phyloP scores from a whole-genome alignment of 2,329 filamentous ascomycete genomes.

The Podosphaera fusca region DNA sequence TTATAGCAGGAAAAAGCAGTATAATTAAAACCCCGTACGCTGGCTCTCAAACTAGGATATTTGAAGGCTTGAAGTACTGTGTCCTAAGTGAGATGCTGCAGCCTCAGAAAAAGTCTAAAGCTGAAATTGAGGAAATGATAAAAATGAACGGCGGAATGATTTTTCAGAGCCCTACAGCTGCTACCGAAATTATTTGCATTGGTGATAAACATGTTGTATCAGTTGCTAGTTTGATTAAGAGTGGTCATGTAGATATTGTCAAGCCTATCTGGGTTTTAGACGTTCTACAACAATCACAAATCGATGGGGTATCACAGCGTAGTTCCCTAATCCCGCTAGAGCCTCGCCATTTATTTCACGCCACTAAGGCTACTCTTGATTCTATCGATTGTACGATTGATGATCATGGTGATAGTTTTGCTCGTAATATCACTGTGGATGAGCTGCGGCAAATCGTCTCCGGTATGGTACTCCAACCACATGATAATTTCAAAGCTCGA shows the following conservation, averaged over 20 bases:
- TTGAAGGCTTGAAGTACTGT: slow-evolving; percentile 58
- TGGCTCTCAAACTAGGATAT: slow-evolving; percentile 38
- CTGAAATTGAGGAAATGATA: slow-evolving; percentile 56
- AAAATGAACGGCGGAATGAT: slow-evolving; percentile 65
- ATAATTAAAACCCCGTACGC: slow-evolving; percentile 27
- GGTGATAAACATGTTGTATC: slow-evolving; percentile 65
- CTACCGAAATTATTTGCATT: slow-evolving; percentile 42
- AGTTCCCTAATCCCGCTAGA: slow-evolving; percentile 38
- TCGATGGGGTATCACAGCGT: slow-evolving; percentile 24
- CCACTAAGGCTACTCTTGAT: slow-evolving; percentile 29
- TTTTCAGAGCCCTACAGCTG: slow-evolving; percentile 46
- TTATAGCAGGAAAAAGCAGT: slow-evolving; percentile 47
- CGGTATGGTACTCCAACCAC: slow-evolving; percentile 24
- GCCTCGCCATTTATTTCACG: slow-evolving; percentile 47
- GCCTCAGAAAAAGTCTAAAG: slow-evolving; percentile 52
- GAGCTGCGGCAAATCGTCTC: slow-evolving; percentile 34
- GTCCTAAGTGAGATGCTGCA: slow-evolving; percentile 54
- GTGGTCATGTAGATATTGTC: slow-evolving; percentile 46
- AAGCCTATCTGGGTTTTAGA: slow-evolving; percentile 66
- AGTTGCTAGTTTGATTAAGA: slow-evolving; percentile 61
- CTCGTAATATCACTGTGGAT: slow-evolving; percentile 38
- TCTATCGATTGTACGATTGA: slow-evolving; percentile 44
- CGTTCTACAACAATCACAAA: slow-evolving; percentile 27
- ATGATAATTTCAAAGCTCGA: slow-evolving; percentile 22
- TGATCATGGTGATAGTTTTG: slow-evolving; percentile 61